phyloP scores from a whole-genome alignment of 1,284 basidiomycete species.

The Inonotus obliquus region DNA sequence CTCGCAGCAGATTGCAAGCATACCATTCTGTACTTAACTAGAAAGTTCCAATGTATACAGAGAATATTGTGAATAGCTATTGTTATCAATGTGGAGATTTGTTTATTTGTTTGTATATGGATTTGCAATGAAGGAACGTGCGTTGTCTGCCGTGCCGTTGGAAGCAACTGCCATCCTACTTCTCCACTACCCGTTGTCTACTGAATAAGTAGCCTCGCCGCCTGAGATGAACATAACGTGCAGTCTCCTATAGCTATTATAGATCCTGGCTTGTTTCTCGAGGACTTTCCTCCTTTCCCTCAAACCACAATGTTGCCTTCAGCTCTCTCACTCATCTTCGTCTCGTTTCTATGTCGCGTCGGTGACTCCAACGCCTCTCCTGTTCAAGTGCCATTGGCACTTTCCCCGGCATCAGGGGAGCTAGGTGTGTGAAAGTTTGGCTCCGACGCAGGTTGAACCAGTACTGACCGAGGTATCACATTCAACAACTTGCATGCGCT shows the following conservation, averaged over 20 bases:
- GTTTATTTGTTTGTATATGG: not conserved
- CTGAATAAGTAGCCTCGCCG: not conserved
- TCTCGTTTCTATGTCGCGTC: not conserved
- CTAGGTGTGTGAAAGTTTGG: not conserved
- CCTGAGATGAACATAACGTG: not conserved
- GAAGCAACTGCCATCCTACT: not conserved
- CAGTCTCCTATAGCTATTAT: not conserved
- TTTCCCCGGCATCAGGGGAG: slow-evolving; percentile 1
- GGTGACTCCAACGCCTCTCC: not conserved
- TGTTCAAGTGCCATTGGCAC: slow-evolving; percentile 1
- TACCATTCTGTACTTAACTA: not conserved
- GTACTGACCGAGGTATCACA: not conserved
- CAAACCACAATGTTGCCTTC: slow-evolving; percentile 2
- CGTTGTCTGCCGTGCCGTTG: not conserved
- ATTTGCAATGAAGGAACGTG: not conserved
- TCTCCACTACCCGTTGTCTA: not conserved
- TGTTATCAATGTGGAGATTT: too few species aligned
- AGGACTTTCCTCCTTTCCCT: not conserved
- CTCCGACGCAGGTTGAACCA: not conserved
- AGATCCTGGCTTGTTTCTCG: not conserved
- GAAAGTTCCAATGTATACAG: too few species aligned
- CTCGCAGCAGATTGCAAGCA: not conserved
- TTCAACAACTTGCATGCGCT: not conserved
- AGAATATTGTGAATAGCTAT: too few species aligned
- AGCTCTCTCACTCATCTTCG: not conserved